Evolutionary conservation across 2,329 filamentous ascomycete species (phyloP), one percentile per base, ranked within the genome.

Genomic region (Exophiala viscosa): DNA sequence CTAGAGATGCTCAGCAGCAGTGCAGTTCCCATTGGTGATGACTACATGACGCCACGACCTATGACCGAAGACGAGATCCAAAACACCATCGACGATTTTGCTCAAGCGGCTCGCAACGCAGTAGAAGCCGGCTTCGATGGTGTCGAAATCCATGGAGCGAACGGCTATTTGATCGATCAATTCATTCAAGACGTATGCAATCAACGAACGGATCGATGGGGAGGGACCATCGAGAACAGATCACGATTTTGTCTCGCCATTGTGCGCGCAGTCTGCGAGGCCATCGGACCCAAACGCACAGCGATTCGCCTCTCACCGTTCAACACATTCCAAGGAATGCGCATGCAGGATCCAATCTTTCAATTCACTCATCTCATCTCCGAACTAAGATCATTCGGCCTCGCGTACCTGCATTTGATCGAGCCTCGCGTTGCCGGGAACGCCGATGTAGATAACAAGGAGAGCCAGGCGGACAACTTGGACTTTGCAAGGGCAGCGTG

Each of bases 341-440:
- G 71, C 28, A 85, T 86, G 80, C 58, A 67, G 0, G 74, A 87
- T 39, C 83, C 84, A 0, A 62, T 81, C 9, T 79, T 83, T 0
- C 83, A 88, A 55, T 88, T 87, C 62, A 70, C 69, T 0, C 73
- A 87, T 60, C 64, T 86, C 7, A 73, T 82, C 39, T 61, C 68
- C 32, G 73, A 77, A 39, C 68, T 83, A 9, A 77, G 74, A 48
- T 66, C 70, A 23, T 64, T 84, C 1, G 73, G 77, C 1, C 69
- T 88, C 10, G 78, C 82, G 0, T 87, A 82, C 62, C 63, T 85
- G 1, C 83, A 86, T 64, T 48, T 85, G 0, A 69, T 87, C 9
- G 82, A 87, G 62, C 75, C 80, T 0, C 75, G 81, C 0, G 67
- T 83, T 48, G 35, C 54, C 7, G 50, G 54, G 13, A 10, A 15